Percentiles rank a stretch among this genome's conserved stretches.
These are phyloP conservation scores for Boletellus ananas DNA, from an alignment of 768 basidiomycete species.

Conservation along the genomic window DNA sequence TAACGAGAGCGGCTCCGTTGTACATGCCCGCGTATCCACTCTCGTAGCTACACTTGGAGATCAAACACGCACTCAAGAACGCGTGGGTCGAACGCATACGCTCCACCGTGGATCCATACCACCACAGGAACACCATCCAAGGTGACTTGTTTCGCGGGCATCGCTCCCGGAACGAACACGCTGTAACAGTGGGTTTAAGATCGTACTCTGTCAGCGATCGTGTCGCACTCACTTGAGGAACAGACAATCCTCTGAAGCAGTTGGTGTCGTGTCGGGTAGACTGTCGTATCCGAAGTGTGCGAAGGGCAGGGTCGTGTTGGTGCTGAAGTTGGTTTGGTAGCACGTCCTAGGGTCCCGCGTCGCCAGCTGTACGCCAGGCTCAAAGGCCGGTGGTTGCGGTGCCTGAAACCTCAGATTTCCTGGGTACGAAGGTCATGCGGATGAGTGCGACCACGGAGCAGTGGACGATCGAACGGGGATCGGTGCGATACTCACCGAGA, in stretches of 20 bases:
- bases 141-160: neutral
- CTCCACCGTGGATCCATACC: slow-evolving; percentile 38
- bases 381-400: neutral
- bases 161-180: slow-evolving; percentile 10
- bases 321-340: neutral
- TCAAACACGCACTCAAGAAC: neutral
- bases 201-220: neutral
- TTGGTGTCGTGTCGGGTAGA: neutral
- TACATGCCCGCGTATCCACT: no score
- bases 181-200: neutral
- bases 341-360: neutral
- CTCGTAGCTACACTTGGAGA: no score
- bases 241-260: neutral
- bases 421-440: no score
- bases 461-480: no score
- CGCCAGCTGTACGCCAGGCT: neutral
- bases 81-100: slow-evolving; percentile 9
- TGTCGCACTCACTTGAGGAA: neutral
- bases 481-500: slow-evolving; percentile 34
- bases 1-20: slow-evolving; percentile 27
- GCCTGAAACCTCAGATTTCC: neutral
- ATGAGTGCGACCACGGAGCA: no score
- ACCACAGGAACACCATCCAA: slow-evolving; percentile 28
- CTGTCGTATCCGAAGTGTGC: neutral
- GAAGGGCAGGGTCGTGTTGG: neutral